A percentile compares a stretch with the other conserved stretches of the same genome.
These are phyloP conservation scores for Corynespora cassiicola DNA, from an alignment of 2,329 filamentous ascomycete genomes.

Conservation along the genomic window DNA sequence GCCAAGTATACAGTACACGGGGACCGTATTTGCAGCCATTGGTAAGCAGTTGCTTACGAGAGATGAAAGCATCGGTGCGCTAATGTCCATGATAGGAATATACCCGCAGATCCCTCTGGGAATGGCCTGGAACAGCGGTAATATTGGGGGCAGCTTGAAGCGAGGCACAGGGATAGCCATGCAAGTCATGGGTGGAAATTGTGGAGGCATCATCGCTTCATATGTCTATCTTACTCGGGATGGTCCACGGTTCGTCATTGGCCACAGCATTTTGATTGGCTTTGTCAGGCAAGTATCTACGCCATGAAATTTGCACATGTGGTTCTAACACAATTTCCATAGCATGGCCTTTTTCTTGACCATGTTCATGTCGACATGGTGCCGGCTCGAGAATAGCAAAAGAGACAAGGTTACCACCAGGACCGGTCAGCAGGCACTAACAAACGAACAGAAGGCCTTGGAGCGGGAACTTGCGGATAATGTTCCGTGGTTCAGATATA, in stretches of 20 bases:
- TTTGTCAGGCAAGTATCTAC: constrained; percentile 43
- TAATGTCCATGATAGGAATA: constrained; percentile 53
- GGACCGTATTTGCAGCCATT: constrained; percentile 39
- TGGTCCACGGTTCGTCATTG: constrained; percentile 51
- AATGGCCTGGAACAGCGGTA: constrained; percentile 65
- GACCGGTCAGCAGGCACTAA: constrained; percentile 54
- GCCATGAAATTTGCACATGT: neutral
- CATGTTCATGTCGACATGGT: constrained; percentile 64
- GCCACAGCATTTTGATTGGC: constrained; percentile 55
- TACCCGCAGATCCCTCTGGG: constrained; percentile 64
- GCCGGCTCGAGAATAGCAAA: constrained; percentile 62
- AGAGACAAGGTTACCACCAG: constrained; percentile 57
- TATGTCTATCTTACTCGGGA: constrained; percentile 57
- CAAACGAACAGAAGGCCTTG: constrained; percentile 58
- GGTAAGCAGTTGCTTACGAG: constrained; percentile 3
- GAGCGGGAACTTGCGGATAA: constrained; percentile 65
- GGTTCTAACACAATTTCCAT: neutral
- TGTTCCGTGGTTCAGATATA: constrained; percentile 54
- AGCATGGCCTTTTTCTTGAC: constrained; percentile 59
- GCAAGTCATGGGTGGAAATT: constrained; percentile 60
- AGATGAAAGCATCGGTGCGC: no score
- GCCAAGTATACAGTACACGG: constrained; percentile 39
- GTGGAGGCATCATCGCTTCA: constrained; percentile 76
- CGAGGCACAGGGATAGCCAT: constrained; percentile 63
- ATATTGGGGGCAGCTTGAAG: constrained; percentile 63